Conservation (phyloP, 768 basidiomycete genomes). For the Termitomyces sp. region DNA sequence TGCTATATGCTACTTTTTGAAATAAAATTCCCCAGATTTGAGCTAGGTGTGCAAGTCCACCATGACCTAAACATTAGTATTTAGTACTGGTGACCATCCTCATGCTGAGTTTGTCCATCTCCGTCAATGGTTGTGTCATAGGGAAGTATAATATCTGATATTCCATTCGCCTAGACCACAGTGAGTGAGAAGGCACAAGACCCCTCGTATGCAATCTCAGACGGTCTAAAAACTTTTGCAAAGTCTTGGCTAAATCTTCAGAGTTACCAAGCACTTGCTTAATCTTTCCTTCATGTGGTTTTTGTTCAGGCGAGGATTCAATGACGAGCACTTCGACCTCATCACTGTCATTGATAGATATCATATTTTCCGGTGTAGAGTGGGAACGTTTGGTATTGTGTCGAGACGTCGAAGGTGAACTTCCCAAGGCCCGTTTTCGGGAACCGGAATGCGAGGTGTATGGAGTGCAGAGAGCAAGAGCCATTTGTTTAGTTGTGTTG, state of each 20-base stretch:
- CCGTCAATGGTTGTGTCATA: slow-evolving; percentile 57
- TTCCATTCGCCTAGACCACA: slow-evolving; percentile 41
- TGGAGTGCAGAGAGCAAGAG: slow-evolving; percentile 4
- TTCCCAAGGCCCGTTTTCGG: slow-evolving; percentile 3
- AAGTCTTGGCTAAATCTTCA: slow-evolving; percentile 8
- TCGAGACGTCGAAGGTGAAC: not conserved
- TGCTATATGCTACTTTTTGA: not conserved
- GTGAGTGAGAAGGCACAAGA: slow-evolving; percentile 4
- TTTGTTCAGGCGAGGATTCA: not conserved
- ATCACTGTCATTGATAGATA: slow-evolving; percentile 26
- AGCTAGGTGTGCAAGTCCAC: not conserved
- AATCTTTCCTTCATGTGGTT: not conserved
- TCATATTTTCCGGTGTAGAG: slow-evolving; percentile 4
- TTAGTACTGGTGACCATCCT: slow-evolving; percentile 53
- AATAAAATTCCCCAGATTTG: not conserved
- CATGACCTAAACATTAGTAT: slow-evolving; percentile 15
- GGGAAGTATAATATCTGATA: slow-evolving; percentile 88
- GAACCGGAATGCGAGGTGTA: not conserved
- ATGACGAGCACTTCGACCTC: slow-evolving; percentile 12
- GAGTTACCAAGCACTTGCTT: not conserved
- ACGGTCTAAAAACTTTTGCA: slow-evolving; percentile 5
- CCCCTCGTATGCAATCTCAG: slow-evolving; percentile 16
- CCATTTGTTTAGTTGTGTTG: slow-evolving; percentile 3
- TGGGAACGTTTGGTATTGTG: slow-evolving; percentile 24
- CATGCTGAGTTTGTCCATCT: slow-evolving; percentile 42